These are phyloP conservation scores for Thalia dealbata DNA, from an alignment of 176 grass and related monocot genomes.

Conservation along the genomic window DNA sequence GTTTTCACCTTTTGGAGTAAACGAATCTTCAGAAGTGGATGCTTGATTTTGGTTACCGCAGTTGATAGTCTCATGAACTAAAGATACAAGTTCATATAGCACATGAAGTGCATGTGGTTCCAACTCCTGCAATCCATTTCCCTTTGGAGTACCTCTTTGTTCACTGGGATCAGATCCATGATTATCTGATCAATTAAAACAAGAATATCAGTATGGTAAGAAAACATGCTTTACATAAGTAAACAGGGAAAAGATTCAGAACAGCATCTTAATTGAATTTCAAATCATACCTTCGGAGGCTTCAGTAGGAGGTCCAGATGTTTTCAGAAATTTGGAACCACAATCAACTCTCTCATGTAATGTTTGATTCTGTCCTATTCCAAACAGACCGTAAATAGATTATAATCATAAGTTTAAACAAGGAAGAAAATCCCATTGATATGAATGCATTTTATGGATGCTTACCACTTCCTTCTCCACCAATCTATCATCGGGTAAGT, in stretches of 20 bases:
- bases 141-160: slow-evolving; percentile 9
- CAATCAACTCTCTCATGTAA: slow-evolving; percentile 19
- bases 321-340: slow-evolving; percentile 11
- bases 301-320: slow-evolving; percentile 30
- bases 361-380: slow-evolving; percentile 54
- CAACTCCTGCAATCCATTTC: slow-evolving; percentile 37
- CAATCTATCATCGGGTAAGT: slow-evolving; percentile 56
- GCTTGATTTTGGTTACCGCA: slow-evolving; percentile 33
- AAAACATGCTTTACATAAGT: background rate
- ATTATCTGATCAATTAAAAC: slow-evolving; percentile 33
- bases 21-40: slow-evolving; percentile 19
- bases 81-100: slow-evolving; percentile 60
- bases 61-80: slow-evolving; percentile 63
- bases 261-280: background rate
- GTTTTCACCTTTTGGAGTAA: slow-evolving; percentile 26
- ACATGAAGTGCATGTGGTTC: slow-evolving; percentile 51
- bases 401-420: slow-evolving; percentile 4
- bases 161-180: slow-evolving; percentile 24
- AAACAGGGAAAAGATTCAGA: background rate
- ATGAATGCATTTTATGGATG: slow-evolving; percentile 6
- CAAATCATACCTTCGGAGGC: slow-evolving; percentile 31
- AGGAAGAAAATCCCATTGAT: background rate
- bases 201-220: slow-evolving; percentile 5
- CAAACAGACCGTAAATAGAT: slow-evolving; percentile 20
- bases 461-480: slow-evolving; percentile 79